phyloP scores from a whole-genome alignment of 305 asterid genomes.

The Salvia sclarea region DNA sequence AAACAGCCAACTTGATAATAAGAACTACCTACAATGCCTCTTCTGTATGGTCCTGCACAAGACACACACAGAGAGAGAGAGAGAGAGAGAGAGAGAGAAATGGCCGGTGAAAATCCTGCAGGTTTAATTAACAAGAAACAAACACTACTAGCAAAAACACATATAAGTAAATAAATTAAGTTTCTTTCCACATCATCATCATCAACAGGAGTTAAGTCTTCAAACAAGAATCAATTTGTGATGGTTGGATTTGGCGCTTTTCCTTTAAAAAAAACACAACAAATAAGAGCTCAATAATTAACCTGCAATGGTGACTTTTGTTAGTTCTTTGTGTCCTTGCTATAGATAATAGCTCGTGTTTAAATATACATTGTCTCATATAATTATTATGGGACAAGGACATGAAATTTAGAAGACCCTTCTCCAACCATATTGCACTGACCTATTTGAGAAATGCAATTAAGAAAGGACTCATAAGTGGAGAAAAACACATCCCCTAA shows the following conservation, averaged over 20 bases:
- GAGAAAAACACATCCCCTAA: background rate
- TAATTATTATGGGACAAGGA: constrained; percentile 11
- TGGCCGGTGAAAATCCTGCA: constrained; percentile 25
- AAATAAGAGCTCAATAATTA: constrained; percentile 1
- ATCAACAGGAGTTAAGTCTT: background rate
- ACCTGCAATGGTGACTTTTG: background rate
- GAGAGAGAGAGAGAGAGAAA: background rate
- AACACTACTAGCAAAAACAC: background rate
- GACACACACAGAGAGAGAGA: too few species aligned
- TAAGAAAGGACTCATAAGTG: background rate
- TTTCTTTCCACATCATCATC: background rate
- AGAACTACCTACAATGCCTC: background rate
- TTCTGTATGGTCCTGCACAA: background rate
- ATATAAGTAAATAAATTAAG: background rate
- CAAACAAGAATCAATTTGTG: background rate
- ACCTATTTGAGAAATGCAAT: background rate
- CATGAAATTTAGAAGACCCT: constrained; percentile 15
- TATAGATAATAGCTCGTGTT: background rate
- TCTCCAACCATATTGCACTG: constrained; percentile 18
- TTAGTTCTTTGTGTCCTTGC: background rate
- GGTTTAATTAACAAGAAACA: background rate
- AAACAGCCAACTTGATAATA: constrained; percentile 19
- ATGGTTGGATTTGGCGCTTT: background rate
- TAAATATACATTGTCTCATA: background rate
- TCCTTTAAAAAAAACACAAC: background rate